Conservation (phyloP, 768 basidiomycete genomes). For the Naganishia onofrii region DNA sequence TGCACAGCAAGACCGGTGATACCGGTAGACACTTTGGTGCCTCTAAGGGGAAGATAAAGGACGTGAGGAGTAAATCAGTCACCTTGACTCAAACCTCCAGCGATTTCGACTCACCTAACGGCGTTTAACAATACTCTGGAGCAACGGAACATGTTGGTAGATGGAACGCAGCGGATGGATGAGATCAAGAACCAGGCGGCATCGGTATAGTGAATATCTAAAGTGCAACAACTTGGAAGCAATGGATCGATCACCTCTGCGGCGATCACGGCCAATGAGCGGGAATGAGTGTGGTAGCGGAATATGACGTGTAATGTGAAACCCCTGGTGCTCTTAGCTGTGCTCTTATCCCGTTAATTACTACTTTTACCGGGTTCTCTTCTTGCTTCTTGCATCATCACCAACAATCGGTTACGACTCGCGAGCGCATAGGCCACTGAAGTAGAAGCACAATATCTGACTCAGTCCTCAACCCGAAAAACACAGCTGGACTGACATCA, state of each 20-base stretch:
- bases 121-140: slow-evolving; percentile 10
- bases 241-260: slow-evolving; percentile 7
- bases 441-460: too few relatives aligned
- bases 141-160: slow-evolving; percentile 14
- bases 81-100: background rate
- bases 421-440: too few relatives aligned
- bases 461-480: too few relatives aligned
- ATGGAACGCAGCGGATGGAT: background rate
- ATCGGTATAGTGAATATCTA: background rate
- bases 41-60: background rate
- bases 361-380: too few relatives aligned
- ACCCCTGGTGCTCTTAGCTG: too few relatives aligned
- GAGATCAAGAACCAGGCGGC: background rate
- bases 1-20: slow-evolving; percentile 81
- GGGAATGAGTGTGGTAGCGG: background rate
- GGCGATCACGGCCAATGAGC: slow-evolving; percentile 1
- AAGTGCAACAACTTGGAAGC: slow-evolving; percentile 11
- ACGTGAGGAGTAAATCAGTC: background rate
- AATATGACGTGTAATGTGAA: slow-evolving; percentile 9
- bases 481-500: too few relatives aligned
- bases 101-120: slow-evolving; percentile 4
- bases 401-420: too few relatives aligned
- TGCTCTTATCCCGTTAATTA: too few relatives aligned
- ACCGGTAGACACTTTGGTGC: slow-evolving; percentile 64
- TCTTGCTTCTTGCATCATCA: too few relatives aligned